These are phyloP conservation scores for Arthrobotrys pseudoclavata DNA, from an alignment of 2,329 filamentous ascomycete species.

Conservation along the genomic window DNA sequence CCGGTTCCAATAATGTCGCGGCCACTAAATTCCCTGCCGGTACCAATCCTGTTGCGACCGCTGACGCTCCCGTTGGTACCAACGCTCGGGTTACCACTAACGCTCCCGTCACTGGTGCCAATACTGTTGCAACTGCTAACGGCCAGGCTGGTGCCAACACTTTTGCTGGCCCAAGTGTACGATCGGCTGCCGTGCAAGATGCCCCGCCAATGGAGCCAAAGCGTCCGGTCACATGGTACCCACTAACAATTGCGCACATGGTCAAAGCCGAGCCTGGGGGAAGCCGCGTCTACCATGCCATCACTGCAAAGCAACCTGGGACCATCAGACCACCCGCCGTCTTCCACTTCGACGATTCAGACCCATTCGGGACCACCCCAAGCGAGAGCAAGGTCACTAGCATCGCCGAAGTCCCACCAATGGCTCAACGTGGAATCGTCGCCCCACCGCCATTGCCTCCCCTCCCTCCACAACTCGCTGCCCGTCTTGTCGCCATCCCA, in stretches of 20 bases:
- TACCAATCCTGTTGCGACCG: background rate
- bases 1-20: background rate
- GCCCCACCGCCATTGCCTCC: background rate
- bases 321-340: constrained; percentile 3
- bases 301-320: background rate
- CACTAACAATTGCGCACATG: background rate
- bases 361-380: background rate
- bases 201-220: constrained; percentile 1
- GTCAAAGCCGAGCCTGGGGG: background rate
- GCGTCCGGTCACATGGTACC: background rate
- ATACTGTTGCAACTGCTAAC: background rate
- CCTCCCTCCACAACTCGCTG: background rate
- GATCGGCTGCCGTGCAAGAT: background rate
- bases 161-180: background rate
- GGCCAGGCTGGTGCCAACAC: background rate
- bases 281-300: background rate
- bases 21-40: background rate
- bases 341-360: background rate
- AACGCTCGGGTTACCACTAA: background rate
- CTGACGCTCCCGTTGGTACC: background rate
- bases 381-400: background rate
- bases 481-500: background rate
- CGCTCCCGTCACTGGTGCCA: background rate
- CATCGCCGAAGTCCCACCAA: background rate
- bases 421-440: no score